Base-by-base conservation (phyloP, 352 stramenopile genomes). In the Blastocystis sp. region DNA sequence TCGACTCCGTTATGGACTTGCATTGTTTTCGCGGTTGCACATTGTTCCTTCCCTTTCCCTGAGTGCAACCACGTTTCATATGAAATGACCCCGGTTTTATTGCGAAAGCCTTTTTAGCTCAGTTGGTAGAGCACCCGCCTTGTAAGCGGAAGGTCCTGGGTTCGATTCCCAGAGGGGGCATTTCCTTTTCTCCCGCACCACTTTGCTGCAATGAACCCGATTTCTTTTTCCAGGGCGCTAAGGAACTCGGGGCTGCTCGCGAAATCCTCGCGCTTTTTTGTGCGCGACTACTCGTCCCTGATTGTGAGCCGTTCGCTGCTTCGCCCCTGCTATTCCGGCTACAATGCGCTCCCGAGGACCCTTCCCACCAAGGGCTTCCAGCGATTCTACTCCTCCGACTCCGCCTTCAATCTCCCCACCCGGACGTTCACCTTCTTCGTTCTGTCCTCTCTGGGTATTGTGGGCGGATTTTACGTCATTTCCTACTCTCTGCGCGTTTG, bases 111-210 rank as follows among this genome's bases (percentile, higher is more conserved):
- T 84, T 69, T 84, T 84, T 84, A 84, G 74, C 74, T 84, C 74
- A 84, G 74, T 84, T 84, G 74, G 74, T 84, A 84, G 74, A 84
- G 74, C 74, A 84, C 74, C 74, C 74, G 74, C 74, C 74, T 84
- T 84, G 74, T 84, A 84, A 84, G 74, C 74, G 74, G 74, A 84
- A 84, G 74, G 74, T 84, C 74, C 74, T 62, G 74, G 74, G 74
- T 84, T 84, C 74, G 74, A 84, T 84, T 84, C 74, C 74, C 74
- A 61, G 74, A 84, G 74, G 74, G 74, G 74, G 74, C 74, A 79
- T 79, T 40, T 61, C 28, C 28, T 70, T 70, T 45, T 21, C 63
- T 45, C 21, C 42, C 10, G 21, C 3, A 17, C 21, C 9, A 40
- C 7, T 57, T 40, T 4, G 21, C 38, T 40, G 38, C 3, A 19